Evolutionary conservation across 805 yeast species (phyloP).

Genomic region (Candida sphagnicola): DNA sequence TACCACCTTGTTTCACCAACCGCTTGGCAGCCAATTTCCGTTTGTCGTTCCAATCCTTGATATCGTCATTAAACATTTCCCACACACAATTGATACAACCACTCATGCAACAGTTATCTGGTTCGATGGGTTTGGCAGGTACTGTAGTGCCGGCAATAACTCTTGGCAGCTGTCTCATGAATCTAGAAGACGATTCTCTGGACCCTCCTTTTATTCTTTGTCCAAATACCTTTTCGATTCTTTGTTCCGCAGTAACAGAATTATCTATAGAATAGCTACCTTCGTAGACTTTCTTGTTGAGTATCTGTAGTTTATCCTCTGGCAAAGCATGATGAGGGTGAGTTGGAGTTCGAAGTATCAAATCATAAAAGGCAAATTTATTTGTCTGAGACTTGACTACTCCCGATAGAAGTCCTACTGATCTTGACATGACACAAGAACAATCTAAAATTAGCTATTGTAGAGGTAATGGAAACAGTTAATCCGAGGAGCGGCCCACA

Average conservation of each 20-base stretch:
- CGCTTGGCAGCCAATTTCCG: slow-evolving; percentile 54
- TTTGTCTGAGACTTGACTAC: background rate
- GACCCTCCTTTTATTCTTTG: slow-evolving; percentile 53
- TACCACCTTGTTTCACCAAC: slow-evolving; percentile 34
- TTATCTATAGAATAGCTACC: slow-evolving; percentile 28
- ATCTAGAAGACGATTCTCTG: slow-evolving; percentile 36
- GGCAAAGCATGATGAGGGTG: slow-evolving; percentile 32
- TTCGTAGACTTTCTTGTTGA: slow-evolving; percentile 23
- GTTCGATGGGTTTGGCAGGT: slow-evolving; percentile 82
- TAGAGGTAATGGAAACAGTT: too few relatives aligned
- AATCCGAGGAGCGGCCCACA: too few relatives aligned
- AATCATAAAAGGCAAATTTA: slow-evolving; percentile 32
- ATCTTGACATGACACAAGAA: too few relatives aligned
- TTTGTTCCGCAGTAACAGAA: slow-evolving; percentile 38
- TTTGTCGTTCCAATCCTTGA: slow-evolving; percentile 71
- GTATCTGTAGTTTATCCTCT: slow-evolving; percentile 16
- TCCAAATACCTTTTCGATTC: slow-evolving; percentile 51
- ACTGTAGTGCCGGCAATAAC: slow-evolving; percentile 61
- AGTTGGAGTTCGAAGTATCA: slow-evolving; percentile 29
- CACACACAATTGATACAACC: slow-evolving; percentile 97
- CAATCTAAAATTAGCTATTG: too few relatives aligned
- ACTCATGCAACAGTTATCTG: slow-evolving; percentile 96
- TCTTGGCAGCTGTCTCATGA: slow-evolving; percentile 32
- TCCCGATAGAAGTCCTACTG: background rate
- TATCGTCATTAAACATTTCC: slow-evolving; percentile 87